phyloP scores from a whole-genome alignment of 1,139 yeast species.

The Taphrina pruni region DNA sequence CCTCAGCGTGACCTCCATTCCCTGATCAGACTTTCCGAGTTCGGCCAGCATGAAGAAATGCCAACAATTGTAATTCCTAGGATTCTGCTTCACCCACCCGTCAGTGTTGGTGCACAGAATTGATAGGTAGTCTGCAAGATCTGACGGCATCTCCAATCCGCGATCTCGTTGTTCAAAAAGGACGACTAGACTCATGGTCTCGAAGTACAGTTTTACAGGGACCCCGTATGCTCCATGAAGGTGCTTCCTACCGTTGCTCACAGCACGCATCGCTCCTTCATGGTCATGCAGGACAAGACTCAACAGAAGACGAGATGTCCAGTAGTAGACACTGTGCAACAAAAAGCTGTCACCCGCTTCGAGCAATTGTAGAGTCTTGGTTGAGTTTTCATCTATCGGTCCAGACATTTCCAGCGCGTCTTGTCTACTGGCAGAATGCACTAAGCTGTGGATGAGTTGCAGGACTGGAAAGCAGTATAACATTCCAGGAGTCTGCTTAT shows the following conservation, averaged over 20 bases:
- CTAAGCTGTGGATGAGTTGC: conserved; percentile 17
- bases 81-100: conserved; percentile 16
- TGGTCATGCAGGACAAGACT: conserved; percentile 8
- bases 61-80: conserved; percentile 21
- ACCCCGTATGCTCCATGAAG: conserved; percentile 27
- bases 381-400: neutral
- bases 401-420: conserved; percentile 9
- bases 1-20: neutral
- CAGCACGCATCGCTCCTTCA: conserved; percentile 9
- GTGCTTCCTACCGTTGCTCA: neutral
- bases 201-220: neutral
- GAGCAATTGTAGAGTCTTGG: neutral
- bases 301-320: conserved; percentile 15
- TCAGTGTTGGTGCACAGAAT: neutral
- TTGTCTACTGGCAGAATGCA: neutral
- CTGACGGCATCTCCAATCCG: neutral
- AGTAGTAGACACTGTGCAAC: conserved; percentile 20
- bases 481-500: conserved; percentile 19
- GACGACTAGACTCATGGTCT: conserved; percentile 10
- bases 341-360: conserved; percentile 4
- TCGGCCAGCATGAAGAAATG: conserved; percentile 19
- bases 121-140: conserved; percentile 1
- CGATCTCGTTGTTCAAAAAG: conserved; percentile 14
- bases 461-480: conserved; percentile 20
- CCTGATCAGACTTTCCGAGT: conserved; percentile 3